Evolutionary conservation across 2,329 filamentous ascomycete species (phyloP).

Genomic region (Claviceps sp.): DNA sequence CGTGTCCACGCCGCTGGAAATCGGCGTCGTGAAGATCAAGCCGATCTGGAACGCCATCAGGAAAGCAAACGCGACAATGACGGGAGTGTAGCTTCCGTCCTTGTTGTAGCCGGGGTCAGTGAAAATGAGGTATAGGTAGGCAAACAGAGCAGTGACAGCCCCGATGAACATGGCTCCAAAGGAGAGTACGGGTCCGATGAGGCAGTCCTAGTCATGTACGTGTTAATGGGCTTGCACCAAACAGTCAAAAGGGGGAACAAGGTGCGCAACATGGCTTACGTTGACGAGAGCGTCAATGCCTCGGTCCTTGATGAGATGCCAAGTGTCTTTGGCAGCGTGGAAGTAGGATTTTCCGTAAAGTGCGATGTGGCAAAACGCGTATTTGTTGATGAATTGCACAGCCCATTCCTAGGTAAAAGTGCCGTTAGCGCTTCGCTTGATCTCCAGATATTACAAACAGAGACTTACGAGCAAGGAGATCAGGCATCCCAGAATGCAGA

Average conservation of each 20-base stretch:
- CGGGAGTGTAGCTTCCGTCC: conserved; percentile 53
- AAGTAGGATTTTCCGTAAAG: conserved; percentile 86
- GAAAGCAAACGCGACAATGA: conserved; percentile 76
- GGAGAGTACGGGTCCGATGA: conserved; percentile 60
- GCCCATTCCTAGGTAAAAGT: conserved; percentile 51
- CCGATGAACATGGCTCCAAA: conserved; percentile 75
- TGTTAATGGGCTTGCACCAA: conserved; percentile 7
- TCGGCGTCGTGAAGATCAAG: conserved; percentile 77
- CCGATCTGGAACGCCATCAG: conserved; percentile 82
- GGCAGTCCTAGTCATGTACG: conserved; percentile 43
- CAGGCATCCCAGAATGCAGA: conserved; percentile 65
- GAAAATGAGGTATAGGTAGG: conserved; percentile 77
- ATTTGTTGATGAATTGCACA: conserved; percentile 78
- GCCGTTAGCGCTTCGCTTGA: neutral
- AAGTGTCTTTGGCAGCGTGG: conserved; percentile 75
- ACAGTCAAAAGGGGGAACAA: neutral
- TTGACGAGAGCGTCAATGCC: conserved; percentile 85
- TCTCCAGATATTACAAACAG: neutral
- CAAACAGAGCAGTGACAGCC: conserved; percentile 66
- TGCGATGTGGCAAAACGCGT: conserved; percentile 85
- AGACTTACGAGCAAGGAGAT: conserved; percentile 45
- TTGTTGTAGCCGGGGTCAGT: conserved; percentile 69
- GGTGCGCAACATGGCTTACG: conserved; percentile 15
- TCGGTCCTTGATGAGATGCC: conserved; percentile 82
- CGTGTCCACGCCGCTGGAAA: conserved; percentile 80